Conservation (phyloP, 495 filamentous ascomycete genomes). For the Penicillium waksmanii region DNA sequence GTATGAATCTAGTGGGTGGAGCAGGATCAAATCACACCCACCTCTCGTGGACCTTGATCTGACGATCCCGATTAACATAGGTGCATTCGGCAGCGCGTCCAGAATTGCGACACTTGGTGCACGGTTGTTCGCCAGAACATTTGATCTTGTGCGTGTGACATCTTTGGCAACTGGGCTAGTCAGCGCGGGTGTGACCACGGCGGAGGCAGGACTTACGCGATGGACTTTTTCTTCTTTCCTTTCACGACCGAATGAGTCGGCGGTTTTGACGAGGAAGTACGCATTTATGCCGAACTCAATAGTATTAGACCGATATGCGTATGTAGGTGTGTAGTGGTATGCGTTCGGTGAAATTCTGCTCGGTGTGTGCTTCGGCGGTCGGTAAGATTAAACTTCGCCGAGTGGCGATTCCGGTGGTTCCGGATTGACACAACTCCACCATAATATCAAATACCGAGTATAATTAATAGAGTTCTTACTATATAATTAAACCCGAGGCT, state of each 20-base stretch:
- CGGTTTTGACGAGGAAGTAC: background rate
- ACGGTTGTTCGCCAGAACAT: constrained; percentile 41
- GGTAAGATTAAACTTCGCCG: constrained; percentile 9
- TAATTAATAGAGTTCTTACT: background rate
- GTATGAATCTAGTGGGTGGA: background rate
- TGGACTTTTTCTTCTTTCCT: constrained; percentile 33
- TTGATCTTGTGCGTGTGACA: constrained; percentile 45
- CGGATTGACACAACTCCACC: background rate
- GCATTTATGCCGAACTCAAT: constrained; percentile 5
- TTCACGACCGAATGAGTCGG: constrained; percentile 14
- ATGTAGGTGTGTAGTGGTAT: background rate
- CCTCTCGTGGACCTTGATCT: constrained; percentile 40
- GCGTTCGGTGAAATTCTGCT: constrained; percentile 1
- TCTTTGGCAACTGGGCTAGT: constrained; percentile 34
- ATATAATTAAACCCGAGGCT: background rate
- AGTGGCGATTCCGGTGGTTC: constrained; percentile 10
- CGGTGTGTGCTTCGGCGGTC: constrained; percentile 9
- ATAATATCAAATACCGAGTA: background rate
- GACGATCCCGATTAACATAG: constrained; percentile 41
- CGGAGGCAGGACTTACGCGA: constrained; percentile 27
- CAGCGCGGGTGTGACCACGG: background rate
- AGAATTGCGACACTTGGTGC: constrained; percentile 32
- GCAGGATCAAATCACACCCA: constrained; percentile 6
- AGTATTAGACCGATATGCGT: background rate
- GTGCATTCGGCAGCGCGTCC: constrained; percentile 31